Evolutionary conservation across 352 stramenopile species (phyloP).

Genomic region (Phytophthora brassicae): DNA sequence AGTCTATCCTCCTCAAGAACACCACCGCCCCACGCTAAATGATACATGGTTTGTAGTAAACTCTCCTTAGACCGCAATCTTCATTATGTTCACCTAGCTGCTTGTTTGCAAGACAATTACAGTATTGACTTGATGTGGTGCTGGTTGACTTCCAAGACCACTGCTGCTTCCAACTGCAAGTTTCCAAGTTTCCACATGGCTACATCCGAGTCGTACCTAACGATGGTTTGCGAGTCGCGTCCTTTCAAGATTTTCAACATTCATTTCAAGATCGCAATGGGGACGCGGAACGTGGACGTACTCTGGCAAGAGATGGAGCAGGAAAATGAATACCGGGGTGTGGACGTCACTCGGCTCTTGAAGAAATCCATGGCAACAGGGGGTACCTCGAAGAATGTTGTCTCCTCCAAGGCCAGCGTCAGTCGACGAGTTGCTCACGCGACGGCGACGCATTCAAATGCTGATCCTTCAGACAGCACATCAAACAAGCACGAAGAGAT

Average conservation of each 20-base stretch:
- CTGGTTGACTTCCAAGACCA: too few species aligned
- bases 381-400: slow-evolving; percentile 1
- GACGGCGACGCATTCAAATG: slow-evolving; percentile 1
- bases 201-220: slow-evolving; percentile 10
- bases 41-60: too few species aligned
- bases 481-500: slow-evolving; percentile 3
- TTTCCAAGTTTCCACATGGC: background rate
- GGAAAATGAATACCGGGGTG: slow-evolving; percentile 25
- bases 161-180: background rate
- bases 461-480: background rate
- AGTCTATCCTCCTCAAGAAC: too few species aligned
- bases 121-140: too few species aligned
- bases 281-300: slow-evolving; percentile 37
- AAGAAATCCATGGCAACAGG: slow-evolving; percentile 39
- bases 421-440: background rate
- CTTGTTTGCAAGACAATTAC: too few species aligned
- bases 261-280: slow-evolving; percentile 22
- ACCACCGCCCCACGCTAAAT: too few species aligned
- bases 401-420: background rate
- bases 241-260: slow-evolving; percentile 10
- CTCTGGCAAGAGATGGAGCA: slow-evolving; percentile 56
- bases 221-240: background rate
- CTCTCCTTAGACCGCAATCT: too few species aligned
- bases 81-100: too few species aligned
- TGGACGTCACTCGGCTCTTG: slow-evolving; percentile 37